Evolutionary conservation across 192 early-diverging fungal species (phyloP).

Genomic region (Linnemannia hyalina): DNA sequence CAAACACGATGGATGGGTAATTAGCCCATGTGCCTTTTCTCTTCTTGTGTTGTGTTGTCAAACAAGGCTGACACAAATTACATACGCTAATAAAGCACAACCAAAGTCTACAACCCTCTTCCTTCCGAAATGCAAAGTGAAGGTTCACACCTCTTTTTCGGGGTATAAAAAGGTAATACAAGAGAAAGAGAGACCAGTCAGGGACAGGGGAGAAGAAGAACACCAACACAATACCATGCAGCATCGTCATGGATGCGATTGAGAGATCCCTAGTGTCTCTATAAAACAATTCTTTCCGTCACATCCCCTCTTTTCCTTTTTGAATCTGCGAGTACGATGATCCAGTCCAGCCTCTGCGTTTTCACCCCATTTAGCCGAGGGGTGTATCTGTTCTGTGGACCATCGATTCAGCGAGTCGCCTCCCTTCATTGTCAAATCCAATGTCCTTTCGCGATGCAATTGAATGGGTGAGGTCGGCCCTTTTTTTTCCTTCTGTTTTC

Average conservation of each 20-base stretch:
- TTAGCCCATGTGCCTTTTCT: neutral
- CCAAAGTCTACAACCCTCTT: neutral
- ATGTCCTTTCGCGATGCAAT: neutral
- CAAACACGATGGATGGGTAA: neutral
- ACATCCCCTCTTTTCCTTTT: neutral
- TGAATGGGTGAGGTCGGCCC: neutral
- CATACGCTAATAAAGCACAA: neutral
- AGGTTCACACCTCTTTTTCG: neutral
- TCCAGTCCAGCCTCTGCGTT: neutral
- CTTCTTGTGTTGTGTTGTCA: neutral
- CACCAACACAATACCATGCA: neutral
- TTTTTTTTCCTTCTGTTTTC: neutral
- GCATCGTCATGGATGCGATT: neutral
- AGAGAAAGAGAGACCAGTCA: neutral
- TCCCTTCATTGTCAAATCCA: neutral
- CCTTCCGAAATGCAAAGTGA: neutral
- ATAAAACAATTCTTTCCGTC: neutral
- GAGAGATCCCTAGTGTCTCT: neutral
- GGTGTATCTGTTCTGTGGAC: neutral
- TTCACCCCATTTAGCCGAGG: neutral
- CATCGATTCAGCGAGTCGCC: neutral
- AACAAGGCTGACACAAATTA: neutral
- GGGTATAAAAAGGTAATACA: neutral
- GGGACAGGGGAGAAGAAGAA: neutral
- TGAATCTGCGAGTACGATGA: neutral